These are phyloP conservation scores for Aspergillus japonicus DNA, from an alignment of 2,329 filamentous ascomycete genomes.

Conservation along the genomic window DNA sequence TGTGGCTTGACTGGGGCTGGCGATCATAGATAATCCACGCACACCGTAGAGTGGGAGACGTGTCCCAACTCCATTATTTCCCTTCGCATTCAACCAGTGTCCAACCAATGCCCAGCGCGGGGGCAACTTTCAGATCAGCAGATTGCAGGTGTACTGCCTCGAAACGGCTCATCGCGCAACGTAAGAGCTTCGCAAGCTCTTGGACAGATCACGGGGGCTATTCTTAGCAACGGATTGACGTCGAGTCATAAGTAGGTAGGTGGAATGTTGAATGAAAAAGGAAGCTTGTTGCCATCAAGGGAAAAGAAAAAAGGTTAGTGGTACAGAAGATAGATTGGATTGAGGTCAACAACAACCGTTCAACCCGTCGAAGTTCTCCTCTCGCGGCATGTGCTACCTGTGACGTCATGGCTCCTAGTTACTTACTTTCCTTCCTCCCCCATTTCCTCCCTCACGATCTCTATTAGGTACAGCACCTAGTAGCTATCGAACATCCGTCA, in stretches of 20 bases:
- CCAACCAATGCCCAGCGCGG: not conserved
- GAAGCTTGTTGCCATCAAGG: not conserved
- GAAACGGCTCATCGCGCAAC: not conserved
- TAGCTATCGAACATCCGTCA: not conserved
- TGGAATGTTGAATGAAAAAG: not conserved
- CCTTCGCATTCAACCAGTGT: not conserved
- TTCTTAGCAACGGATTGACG: not conserved
- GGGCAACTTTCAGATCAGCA: slow-evolving; percentile 1
- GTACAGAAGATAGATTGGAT: too few relatives aligned
- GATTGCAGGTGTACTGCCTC: slow-evolving; percentile 1
- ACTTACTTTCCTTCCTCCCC: not conserved
- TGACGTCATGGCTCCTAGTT: slow-evolving; percentile 3
- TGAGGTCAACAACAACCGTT: too few relatives aligned
- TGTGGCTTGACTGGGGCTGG: not conserved
- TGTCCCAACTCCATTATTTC: not conserved
- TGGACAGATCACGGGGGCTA: not conserved
- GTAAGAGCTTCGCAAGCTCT: not conserved
- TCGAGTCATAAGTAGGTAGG: not conserved
- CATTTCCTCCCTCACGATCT: not conserved
- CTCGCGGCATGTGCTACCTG: not conserved
- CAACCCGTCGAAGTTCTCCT: not conserved
- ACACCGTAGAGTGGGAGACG: not conserved
- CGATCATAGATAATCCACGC: not conserved
- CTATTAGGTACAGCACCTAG: not conserved
- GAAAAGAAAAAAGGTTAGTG: too few relatives aligned